Conservation (phyloP, 345 rosid genomes). For the Sisymbrium irio region DNA sequence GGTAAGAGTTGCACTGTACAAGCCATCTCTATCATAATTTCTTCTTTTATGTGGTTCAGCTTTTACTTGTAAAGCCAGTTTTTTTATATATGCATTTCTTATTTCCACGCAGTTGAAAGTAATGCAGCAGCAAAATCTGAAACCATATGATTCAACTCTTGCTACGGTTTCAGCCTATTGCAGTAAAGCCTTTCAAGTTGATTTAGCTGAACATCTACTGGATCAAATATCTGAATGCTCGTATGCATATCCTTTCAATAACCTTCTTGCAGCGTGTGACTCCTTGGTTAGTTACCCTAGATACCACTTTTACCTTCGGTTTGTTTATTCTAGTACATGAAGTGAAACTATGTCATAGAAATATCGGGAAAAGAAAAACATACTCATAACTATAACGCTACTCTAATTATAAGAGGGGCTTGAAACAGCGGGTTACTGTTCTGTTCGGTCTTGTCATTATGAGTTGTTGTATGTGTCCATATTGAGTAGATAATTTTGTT, state of each 20-base stretch:
- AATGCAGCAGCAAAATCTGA: constrained; percentile 65
- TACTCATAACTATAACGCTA: neutral
- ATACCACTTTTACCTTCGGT: neutral
- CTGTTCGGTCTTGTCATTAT: constrained; percentile 2
- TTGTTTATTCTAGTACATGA: neutral
- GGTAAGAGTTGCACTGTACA: constrained; percentile 42
- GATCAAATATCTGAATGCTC: constrained; percentile 48
- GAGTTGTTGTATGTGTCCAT: neutral
- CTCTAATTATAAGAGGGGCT: neutral
- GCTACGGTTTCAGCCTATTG: constrained; percentile 59
- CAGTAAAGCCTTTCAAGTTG: constrained; percentile 66
- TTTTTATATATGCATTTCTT: neutral
- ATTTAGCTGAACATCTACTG: constrained; percentile 73
- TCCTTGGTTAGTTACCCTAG: constrained; percentile 47
- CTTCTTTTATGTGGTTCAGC: neutral
- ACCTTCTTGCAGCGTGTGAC: constrained; percentile 65
- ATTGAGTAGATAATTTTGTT: neutral
- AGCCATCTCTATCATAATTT: neutral
- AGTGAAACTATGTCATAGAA: neutral
- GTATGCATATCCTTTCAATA: constrained; percentile 53
- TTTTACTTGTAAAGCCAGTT: neutral
- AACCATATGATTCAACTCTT: constrained; percentile 62
- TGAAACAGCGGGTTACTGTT: no score
- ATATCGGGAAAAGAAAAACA: neutral
- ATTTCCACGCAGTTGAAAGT: constrained; percentile 53